phyloP scores from a whole-genome alignment of 495 filamentous ascomycete species.

The Podospora conica region DNA sequence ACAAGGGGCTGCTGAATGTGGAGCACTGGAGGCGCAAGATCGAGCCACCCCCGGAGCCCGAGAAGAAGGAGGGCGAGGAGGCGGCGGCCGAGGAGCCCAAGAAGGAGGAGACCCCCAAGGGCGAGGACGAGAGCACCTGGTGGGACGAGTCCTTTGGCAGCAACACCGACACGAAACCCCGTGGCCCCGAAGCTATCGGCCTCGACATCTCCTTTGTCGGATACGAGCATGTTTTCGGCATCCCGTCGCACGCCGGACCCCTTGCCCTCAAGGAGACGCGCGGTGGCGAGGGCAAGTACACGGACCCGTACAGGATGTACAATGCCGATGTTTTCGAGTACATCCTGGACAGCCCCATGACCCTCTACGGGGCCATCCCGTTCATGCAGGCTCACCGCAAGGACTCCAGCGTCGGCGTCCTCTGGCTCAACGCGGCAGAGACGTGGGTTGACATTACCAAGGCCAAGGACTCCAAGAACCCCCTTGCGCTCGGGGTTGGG shows the following conservation, averaged over 20 bases:
- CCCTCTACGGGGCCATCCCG: slow-evolving; percentile 91
- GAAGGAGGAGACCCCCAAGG: slow-evolving; percentile 28
- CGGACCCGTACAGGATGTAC: slow-evolving; percentile 91
- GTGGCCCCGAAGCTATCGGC: slow-evolving; percentile 79
- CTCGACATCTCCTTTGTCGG: slow-evolving; percentile 88
- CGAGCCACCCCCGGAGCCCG: slow-evolving; percentile 52
- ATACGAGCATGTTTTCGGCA: slow-evolving; percentile 89
- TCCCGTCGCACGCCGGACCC: slow-evolving; percentile 87
- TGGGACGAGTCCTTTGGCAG: slow-evolving; percentile 97
- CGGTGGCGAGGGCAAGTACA: slow-evolving; percentile 76
- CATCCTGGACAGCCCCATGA: slow-evolving; percentile 94
- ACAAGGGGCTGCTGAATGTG: slow-evolving; percentile 78
- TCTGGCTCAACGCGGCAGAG: slow-evolving; percentile 96
- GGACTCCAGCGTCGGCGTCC: slow-evolving; percentile 90
- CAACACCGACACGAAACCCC: slow-evolving; percentile 87
- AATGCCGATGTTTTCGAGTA: slow-evolving; percentile 98
- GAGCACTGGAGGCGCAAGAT: slow-evolving; percentile 94
- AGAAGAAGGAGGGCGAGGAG: slow-evolving; percentile 47
- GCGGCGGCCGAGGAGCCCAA: slow-evolving; percentile 30
- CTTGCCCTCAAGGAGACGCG: slow-evolving; percentile 84
- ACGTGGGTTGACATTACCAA: slow-evolving; percentile 96
- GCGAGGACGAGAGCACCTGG: slow-evolving; percentile 80
- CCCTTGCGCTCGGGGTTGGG: slow-evolving; percentile 63
- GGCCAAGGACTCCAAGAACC: slow-evolving; percentile 65
- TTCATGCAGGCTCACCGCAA: slow-evolving; percentile 96